phyloP scores from a whole-genome alignment of 495 filamentous ascomycete species.

The Pseudoneurospora amorphoporcata region DNA sequence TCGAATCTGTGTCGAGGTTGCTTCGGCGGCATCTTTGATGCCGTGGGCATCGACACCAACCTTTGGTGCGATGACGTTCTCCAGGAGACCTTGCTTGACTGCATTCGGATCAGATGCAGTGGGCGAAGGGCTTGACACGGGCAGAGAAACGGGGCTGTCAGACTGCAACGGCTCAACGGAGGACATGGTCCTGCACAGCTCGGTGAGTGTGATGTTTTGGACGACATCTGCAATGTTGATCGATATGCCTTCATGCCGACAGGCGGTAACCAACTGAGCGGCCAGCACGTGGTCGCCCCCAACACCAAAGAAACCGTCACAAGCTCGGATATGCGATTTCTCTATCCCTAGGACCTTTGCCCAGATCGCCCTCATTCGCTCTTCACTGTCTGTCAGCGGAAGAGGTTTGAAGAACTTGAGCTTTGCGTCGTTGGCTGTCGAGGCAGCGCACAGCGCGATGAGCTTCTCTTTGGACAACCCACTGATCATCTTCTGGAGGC shows the following conservation, averaged over 20 bases:
- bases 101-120: conserved; percentile 6
- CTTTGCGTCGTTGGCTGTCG: conserved; percentile 24
- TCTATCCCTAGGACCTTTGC: conserved; percentile 29
- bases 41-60: conserved; percentile 23
- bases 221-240: conserved; percentile 32
- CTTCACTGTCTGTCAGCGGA: conserved; percentile 32
- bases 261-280: conserved; percentile 29
- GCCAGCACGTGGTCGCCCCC: conserved; percentile 35
- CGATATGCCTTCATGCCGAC: conserved; percentile 24
- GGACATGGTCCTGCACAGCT: conserved; percentile 27
- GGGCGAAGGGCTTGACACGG: background rate
- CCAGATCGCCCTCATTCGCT: conserved; percentile 35
- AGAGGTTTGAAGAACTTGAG: conserved; percentile 28
- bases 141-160: conserved; percentile 1
- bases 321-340: conserved; percentile 26
- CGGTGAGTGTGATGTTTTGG: conserved; percentile 24
- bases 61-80: conserved; percentile 25
- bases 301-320: conserved; percentile 33
- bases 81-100: conserved; percentile 20
- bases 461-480: conserved; percentile 31
- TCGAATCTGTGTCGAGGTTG: conserved; percentile 32
- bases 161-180: conserved; percentile 8
- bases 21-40: conserved; percentile 34
- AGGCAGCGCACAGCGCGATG: conserved; percentile 20
- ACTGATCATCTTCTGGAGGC: conserved; percentile 30